phyloP scores from a whole-genome alignment of 129 eudicot genomes.

The carrot (Daucus carota) region DNA sequence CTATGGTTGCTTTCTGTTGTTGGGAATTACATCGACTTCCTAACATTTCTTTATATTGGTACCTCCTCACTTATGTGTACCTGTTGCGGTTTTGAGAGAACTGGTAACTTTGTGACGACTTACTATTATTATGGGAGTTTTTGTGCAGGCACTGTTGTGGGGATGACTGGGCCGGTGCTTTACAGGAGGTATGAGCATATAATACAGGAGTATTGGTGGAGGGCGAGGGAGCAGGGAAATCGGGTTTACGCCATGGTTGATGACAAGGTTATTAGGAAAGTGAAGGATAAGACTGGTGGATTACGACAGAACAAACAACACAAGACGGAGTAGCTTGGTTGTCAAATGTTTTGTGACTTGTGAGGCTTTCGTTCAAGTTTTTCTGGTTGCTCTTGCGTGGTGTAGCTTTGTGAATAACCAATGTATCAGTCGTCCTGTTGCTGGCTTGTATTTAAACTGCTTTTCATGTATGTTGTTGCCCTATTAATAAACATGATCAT shows the following conservation, averaged over 20 bases:
- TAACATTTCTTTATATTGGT: slow-evolving; percentile 57
- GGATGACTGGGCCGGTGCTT: slow-evolving; percentile 40
- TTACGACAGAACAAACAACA: slow-evolving; percentile 23
- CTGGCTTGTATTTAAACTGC: neutral
- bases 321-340: slow-evolving; percentile 31
- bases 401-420: neutral
- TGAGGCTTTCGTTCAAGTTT: neutral
- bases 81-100: too few species aligned
- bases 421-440: neutral
- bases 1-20: slow-evolving; percentile 44
- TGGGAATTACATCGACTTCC: slow-evolving; percentile 36
- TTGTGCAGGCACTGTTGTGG: slow-evolving; percentile 43
- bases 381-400: neutral
- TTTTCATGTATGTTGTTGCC: neutral
- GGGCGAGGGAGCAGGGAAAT: slow-evolving; percentile 31
- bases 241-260: slow-evolving; percentile 32
- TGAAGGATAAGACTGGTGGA: slow-evolving; percentile 27
- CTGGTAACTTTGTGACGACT: too few species aligned
- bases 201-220: slow-evolving; percentile 38
- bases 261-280: slow-evolving; percentile 33
- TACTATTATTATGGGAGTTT: neutral
- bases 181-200: slow-evolving; percentile 40
- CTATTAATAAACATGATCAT: neutral
- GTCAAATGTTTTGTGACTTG: too few species aligned
- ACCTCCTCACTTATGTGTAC: neutral